Base-by-base conservation (phyloP, 768 basidiomycete species). In the Dioszegia crocea region DNA sequence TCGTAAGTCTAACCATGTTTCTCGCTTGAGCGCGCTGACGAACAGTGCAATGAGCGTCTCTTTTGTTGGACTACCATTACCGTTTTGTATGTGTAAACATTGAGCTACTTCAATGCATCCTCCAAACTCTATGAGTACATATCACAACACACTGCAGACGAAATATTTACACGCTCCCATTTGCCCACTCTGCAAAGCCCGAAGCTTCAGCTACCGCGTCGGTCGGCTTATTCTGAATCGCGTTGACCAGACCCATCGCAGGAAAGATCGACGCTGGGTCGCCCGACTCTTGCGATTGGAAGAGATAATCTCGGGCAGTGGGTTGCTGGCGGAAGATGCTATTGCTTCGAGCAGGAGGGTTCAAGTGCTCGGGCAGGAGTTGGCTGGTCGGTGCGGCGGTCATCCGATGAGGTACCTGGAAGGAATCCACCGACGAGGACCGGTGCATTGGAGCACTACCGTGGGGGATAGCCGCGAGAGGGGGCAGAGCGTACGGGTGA, bases 21-120 rank as follows among this genome's bases (percentile, higher is more conserved):
- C 14, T 12, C 16, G n/a, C n/a, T n/a, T n/a, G n/a, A n/a, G n/a
- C n/a, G n/a, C n/a, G 29, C 58, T 48, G 24, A 63, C 45, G 30
- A 39, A n/a, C 60, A 68, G 66, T 68, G 55, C 66, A 68, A 61
- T 68, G 31, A 64, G 2, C 21, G 3, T 17, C 8, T 4, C 2
- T 29, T 27, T 24, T 57, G 16, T 45, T n/a, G 30, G 3, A 8
- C 9, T 30, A 29, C n/a, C n/a, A n/a, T n/a, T n/a, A n/a, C n/a
- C n/a, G n/a, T n/a, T n/a, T n/a, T n/a, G n/a, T n/a, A n/a, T n/a
- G n/a, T n/a, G n/a, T n/a, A n/a, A n/a, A n/a, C n/a, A n/a, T n/a
- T n/a, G n/a, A n/a, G n/a, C n/a, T 30, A 10, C 26, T 29, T 48
- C 26, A 9, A 29, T 33, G 33, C 33, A 33, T 33, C 33, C 33